Evolutionary conservation across 2,329 filamentous ascomycete genomes (phyloP).

Genomic region (Aspergillus oerlinghausenensis): DNA sequence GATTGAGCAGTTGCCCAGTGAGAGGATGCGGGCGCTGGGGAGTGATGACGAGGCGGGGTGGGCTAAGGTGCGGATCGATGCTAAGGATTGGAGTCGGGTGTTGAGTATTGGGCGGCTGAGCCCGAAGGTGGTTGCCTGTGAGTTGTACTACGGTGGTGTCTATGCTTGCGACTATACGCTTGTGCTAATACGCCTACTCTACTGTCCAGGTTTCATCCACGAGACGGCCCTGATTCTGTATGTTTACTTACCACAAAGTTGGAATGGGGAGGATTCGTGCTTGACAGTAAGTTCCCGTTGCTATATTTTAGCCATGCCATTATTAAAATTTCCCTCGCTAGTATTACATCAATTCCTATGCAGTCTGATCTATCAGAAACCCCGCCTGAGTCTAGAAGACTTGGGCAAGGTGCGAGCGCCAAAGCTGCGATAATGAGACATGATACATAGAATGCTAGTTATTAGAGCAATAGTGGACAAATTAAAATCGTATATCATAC

Average conservation of each 20-base stretch:
- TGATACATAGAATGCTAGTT: conserved; percentile 1
- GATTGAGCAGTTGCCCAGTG: conserved; percentile 75
- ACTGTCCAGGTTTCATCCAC: conserved; percentile 38
- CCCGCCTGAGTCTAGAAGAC: neutral
- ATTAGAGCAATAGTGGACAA: conserved; percentile 9
- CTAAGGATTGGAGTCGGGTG: conserved; percentile 90
- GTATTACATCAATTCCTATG: conserved; percentile 46
- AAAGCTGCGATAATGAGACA: neutral
- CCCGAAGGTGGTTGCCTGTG: conserved; percentile 86
- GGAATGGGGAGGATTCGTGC: conserved; percentile 42
- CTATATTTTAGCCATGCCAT: neutral
- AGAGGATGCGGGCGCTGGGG: conserved; percentile 62
- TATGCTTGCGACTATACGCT: neutral
- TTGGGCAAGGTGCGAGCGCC: neutral
- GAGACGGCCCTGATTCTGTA: conserved; percentile 44
- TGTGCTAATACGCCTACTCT: conserved; percentile 1
- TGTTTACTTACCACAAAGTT: conserved; percentile 41
- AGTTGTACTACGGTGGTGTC: conserved; percentile 24
- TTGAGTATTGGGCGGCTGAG: conserved; percentile 86
- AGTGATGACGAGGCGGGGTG: conserved; percentile 74
- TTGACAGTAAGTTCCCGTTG: conserved; percentile 35
- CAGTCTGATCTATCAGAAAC: conserved; percentile 18
- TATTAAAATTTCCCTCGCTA: conserved; percentile 12
- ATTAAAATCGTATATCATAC: conserved; percentile 12
- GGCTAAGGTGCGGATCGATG: conserved; percentile 87